Percentiles rank a stretch among this genome's conserved stretches.
These are phyloP conservation scores for Cymbopogon citratus DNA, from an alignment of 176 grass and related monocot species.

Conservation along the genomic window DNA sequence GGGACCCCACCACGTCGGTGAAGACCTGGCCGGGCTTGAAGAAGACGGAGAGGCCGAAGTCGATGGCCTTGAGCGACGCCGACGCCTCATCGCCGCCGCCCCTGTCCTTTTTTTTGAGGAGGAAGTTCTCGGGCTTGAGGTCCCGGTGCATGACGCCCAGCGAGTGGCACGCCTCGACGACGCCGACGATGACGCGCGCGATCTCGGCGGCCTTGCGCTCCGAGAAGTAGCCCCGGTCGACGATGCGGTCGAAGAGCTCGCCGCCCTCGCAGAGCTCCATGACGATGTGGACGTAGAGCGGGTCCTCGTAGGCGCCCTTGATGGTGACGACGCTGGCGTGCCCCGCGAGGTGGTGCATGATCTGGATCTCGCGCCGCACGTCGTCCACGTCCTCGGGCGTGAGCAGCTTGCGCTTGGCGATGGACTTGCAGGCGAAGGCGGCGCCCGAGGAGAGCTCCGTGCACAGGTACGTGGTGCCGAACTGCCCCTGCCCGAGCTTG, in stretches of 20 bases:
- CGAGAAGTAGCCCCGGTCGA: conserved; percentile 57
- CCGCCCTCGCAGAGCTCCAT: conserved; percentile 85
- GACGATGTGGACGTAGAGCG: conserved; percentile 68
- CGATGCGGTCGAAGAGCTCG: conserved; percentile 71
- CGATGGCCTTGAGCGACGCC: conserved; percentile 62
- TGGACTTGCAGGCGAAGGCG: conserved; percentile 55
- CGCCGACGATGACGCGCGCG: conserved; percentile 55
- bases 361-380: conserved; percentile 73
- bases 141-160: conserved; percentile 69
- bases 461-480: conserved; percentile 74
- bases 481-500: conserved; percentile 76
- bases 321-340: conserved; percentile 61
- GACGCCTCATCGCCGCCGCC: not conserved
- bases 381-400: conserved; percentile 62
- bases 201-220: conserved; percentile 63
- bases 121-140: conserved; percentile 73
- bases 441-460: conserved; percentile 37
- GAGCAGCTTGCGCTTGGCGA: conserved; percentile 64
- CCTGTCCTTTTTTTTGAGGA: conserved; percentile 21
- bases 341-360: conserved; percentile 67
- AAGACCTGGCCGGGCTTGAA: conserved; percentile 77
- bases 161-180: conserved; percentile 74
- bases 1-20: conserved; percentile 61
- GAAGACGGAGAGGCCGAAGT: conserved; percentile 77
- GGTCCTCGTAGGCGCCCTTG: conserved; percentile 74